Conservation (phyloP, 2,329 filamentous ascomycete species). For the Aspergillus glaucus region DNA sequence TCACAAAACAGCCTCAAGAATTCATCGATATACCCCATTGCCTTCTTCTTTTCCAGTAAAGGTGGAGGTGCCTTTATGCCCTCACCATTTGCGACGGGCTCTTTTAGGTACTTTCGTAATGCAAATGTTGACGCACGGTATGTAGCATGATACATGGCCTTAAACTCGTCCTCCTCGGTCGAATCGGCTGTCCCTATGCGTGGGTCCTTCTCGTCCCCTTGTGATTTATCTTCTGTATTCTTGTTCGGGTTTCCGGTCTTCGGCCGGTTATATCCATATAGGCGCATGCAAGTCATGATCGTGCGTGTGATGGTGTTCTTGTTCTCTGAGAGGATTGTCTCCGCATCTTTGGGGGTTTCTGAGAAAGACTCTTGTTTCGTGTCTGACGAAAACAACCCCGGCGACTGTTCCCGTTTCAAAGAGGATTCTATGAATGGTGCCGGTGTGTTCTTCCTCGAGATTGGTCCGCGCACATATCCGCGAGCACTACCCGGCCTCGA, state of each 20-base stretch:
- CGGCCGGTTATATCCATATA: constrained; percentile 37
- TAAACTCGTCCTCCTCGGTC: constrained; percentile 37
- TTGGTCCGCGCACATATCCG: constrained; percentile 9
- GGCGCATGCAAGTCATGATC: constrained; percentile 39
- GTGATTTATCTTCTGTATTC: constrained; percentile 5
- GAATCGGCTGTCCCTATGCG: constrained; percentile 4
- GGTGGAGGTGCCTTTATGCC: constrained; percentile 9
- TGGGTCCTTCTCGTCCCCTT: constrained; percentile 14
- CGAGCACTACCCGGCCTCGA: constrained; percentile 17
- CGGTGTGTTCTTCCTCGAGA: constrained; percentile 15
- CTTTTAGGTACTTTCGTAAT: constrained; percentile 34
- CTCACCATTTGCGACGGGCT: constrained; percentile 3
- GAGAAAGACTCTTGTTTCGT: background rate
- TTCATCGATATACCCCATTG: constrained; percentile 37
- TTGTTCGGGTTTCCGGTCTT: constrained; percentile 14
- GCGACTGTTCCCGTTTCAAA: constrained; percentile 7
- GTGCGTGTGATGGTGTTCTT: constrained; percentile 38
- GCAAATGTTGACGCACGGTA: constrained; percentile 40
- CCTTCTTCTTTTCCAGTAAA: constrained; percentile 32
- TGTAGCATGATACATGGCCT: constrained; percentile 39
- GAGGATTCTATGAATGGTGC: constrained; percentile 19
- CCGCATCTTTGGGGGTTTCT: constrained; percentile 19
- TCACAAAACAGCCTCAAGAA: constrained; percentile 38
- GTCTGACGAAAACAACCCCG: constrained; percentile 12
- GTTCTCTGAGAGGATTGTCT: constrained; percentile 29